Evolutionary conservation across 106 monocot species (phyloP).

Genomic region (Apostasia shenzhenica): DNA sequence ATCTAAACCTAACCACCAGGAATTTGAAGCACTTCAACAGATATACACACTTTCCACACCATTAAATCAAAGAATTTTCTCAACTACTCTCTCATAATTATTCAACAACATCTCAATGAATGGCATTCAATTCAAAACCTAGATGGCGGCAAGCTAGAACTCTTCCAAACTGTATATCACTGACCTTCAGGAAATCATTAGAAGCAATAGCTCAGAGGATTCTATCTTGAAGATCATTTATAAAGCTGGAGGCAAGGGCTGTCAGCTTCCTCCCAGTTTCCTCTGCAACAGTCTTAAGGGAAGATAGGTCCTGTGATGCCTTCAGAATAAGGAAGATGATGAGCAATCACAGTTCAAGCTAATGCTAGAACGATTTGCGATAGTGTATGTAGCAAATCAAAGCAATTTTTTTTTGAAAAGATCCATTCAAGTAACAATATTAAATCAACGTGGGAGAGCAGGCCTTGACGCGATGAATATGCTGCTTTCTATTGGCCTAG

Average conservation of each 20-base stretch:
- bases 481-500: no score
- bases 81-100: background rate
- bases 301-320: conserved; percentile 81
- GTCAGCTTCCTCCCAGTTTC: conserved; percentile 76
- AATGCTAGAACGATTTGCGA: no score
- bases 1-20: no score
- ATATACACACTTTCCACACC: no score
- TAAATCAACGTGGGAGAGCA: no score
- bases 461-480: no score
- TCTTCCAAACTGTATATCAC: background rate
- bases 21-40: no score
- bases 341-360: background rate
- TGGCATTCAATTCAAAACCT: background rate
- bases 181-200: background rate
- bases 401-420: no score
- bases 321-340: conserved; percentile 9
- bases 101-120: background rate
- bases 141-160: background rate
- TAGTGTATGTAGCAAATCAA: no score
- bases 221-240: conserved; percentile 68
- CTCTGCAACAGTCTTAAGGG: conserved; percentile 70
- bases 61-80: no score
- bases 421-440: no score
- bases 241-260: conserved; percentile 50
- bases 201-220: conserved; percentile 32